Evolutionary conservation across 768 basidiomycete species (phyloP), one percentile per base, ranked within the genome.

Genomic region (Tricholoma matsutake): DNA sequence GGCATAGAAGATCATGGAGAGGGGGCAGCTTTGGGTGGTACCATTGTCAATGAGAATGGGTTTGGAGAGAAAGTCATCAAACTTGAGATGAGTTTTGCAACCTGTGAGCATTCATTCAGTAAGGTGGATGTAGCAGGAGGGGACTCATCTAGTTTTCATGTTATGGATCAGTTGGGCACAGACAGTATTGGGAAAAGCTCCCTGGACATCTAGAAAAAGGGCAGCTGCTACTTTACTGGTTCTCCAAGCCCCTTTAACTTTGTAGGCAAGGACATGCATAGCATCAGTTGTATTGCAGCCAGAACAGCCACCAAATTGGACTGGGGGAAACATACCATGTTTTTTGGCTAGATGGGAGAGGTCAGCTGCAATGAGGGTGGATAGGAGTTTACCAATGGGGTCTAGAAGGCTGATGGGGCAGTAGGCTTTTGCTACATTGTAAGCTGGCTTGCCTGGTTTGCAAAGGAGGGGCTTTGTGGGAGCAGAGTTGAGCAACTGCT

Each of bases 301-400:
- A 1, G 52, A 14, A 11, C 11, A 10, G 5, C 52, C 28, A 7
- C 52, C 52, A 29, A 54, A n/a, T n/a, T n/a, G n/a, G n/a, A n/a
- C n/a, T n/a, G n/a, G n/a, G n/a, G n/a, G n/a, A n/a, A n/a, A n/a
- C n/a, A n/a, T n/a, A n/a, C n/a, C n/a, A n/a, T n/a, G n/a, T n/a
- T n/a, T n/a, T n/a, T n/a, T n/a, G n/a, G 52, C 52, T 54, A 54
- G 52, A 11, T 54, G 52, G 20, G 52, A 54, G 13, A 54, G 28
- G 29, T 54, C 52, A 54, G 52, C 52, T 6, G 52, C 28, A 10
- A 54, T 6, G 2, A 54, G 52, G 52, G 32, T 54, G 11, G 28
- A n/a, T 2, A n/a, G n/a, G n/a, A n/a, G n/a, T n/a, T n/a, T n/a
- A n/a, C n/a, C n/a, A n/a, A n/a, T n/a, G n/a, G n/a, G n/a, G n/a